Evolutionary conservation across 2,329 filamentous ascomycete genomes (phyloP), one percentile per base, ranked within the genome.

Genomic region (Aspergillus carbonarius): DNA sequence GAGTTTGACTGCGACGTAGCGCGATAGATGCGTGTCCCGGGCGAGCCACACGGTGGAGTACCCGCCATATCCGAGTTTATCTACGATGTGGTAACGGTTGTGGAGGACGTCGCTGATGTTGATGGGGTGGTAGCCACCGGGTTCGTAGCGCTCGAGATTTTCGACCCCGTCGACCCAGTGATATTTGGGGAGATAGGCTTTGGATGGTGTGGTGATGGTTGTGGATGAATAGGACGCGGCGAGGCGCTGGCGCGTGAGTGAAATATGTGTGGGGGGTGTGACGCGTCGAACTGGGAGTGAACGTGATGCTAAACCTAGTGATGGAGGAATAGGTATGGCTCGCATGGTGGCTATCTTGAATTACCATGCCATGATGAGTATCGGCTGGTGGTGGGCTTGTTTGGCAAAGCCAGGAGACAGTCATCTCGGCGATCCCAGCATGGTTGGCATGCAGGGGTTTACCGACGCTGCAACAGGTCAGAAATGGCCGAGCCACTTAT

Each of bases 1-100:
- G 30, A 70, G 53, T 51, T 71, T 72, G 1, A 71, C 44, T 17
- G 68, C 67, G 60, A 73, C 70, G 55, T 73, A 73, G 5, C 50
- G 62, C 0, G 64, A 20, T 2, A 54, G 10, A 0, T 44, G 57
- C 49, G 62, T 62, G 50, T 79, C 76, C 7, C 62, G 70, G 5
- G 75, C 74, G 42, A 79, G 63, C 75, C 74, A 80, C 35, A 78
- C 70, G 1, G 75, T 79, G 4, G 76, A 78, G 61, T 71, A 76
- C 2, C 69, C 69, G 13, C 78, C 76, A 63, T 70, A 77, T 0
- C 76, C 76, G 9, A 79, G 67, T 60, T 79, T 78, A n/a, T 75
- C 73, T 1, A 77, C 66, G 25, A 78, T 66, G 27, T 66, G 67
- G 55, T 78, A 78, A 13, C 72, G 53, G 32, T 62, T 57, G 27